Percentiles rank a stretch among this genome's conserved stretches.
Evolutionary conservation across 202 grass and related monocot genomes (phyloP).

Genomic region (Carex arenaria): DNA sequence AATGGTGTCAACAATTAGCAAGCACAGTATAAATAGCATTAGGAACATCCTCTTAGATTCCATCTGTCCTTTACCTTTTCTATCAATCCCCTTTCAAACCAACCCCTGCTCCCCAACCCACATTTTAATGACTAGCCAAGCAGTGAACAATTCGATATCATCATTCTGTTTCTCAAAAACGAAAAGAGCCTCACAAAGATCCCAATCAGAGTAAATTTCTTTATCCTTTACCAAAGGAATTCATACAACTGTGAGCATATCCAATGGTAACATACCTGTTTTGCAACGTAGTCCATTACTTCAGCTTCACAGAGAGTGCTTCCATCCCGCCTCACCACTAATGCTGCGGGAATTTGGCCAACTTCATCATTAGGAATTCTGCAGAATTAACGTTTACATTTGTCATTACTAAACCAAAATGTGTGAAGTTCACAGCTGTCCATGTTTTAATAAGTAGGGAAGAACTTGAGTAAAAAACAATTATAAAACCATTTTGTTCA

Average conservation of each 20-base stretch:
- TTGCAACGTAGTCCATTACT: constrained; percentile 61
- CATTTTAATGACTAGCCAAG: background rate
- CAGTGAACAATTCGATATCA: background rate
- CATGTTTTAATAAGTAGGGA: background rate
- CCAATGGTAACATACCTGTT: constrained; percentile 17
- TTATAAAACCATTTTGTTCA: background rate
- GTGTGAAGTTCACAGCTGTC: background rate
- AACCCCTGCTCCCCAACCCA: background rate
- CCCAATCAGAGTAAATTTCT: background rate
- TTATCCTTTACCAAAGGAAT: background rate
- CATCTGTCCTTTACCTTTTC: background rate
- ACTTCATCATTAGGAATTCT: constrained; percentile 72
- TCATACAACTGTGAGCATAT: background rate
- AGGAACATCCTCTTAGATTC: background rate
- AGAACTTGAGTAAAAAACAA: background rate
- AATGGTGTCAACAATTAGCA: background rate
- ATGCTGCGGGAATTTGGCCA: constrained; percentile 64
- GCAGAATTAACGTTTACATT: background rate
- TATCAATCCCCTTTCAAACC: background rate
- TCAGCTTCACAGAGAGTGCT: constrained; percentile 48
- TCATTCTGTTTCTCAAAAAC: background rate
- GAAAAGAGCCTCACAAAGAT: background rate
- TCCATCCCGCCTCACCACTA: constrained; percentile 56
- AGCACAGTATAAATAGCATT: background rate
- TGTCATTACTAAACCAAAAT: background rate